Conservation (phyloP, 495 filamentous ascomycete genomes). For the Emericellopsis terricola region DNA sequence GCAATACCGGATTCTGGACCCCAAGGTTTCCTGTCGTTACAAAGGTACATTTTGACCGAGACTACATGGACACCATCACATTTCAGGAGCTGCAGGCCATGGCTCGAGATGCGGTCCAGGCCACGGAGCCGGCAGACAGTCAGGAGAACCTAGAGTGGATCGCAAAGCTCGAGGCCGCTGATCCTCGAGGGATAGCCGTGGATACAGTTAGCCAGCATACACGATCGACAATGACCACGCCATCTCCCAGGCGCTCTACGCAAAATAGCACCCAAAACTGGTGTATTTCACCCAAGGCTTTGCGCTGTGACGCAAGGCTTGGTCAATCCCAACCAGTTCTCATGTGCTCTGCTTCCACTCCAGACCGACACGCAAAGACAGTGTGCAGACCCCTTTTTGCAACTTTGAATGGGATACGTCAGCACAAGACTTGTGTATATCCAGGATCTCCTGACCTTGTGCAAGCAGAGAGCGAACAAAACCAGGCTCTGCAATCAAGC, state of each 20-base stretch:
- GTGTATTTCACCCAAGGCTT: slow-evolving; percentile 14
- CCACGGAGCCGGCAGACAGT: slow-evolving; percentile 16
- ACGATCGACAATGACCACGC: slow-evolving; percentile 1
- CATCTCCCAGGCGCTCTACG: not conserved
- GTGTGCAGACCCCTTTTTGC: too few relatives aligned
- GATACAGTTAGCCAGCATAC: slow-evolving; percentile 15
- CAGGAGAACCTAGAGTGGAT: slow-evolving; percentile 37
- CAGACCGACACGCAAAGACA: too few relatives aligned
- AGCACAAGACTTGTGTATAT: too few relatives aligned
- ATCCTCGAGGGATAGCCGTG: slow-evolving; percentile 12
- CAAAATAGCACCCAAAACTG: not conserved
- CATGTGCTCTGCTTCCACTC: too few relatives aligned
- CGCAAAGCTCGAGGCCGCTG: slow-evolving; percentile 30
- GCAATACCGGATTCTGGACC: slow-evolving; percentile 26
- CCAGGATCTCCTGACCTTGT: too few relatives aligned
- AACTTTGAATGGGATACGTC: too few relatives aligned
- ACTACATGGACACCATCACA: slow-evolving; percentile 19
- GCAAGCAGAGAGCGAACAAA: too few relatives aligned
- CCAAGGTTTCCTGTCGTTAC: slow-evolving; percentile 25
- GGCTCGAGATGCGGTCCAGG: slow-evolving; percentile 16
- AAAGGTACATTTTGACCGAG: slow-evolving; percentile 29
- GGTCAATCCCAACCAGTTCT: too few relatives aligned
- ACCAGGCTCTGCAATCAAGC: too few relatives aligned
- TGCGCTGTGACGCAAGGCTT: too few relatives aligned
- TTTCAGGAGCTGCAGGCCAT: slow-evolving; percentile 26